Conservation (phyloP, 2,329 filamentous ascomycete species). For the Colletotrichum echinochloae region DNA sequence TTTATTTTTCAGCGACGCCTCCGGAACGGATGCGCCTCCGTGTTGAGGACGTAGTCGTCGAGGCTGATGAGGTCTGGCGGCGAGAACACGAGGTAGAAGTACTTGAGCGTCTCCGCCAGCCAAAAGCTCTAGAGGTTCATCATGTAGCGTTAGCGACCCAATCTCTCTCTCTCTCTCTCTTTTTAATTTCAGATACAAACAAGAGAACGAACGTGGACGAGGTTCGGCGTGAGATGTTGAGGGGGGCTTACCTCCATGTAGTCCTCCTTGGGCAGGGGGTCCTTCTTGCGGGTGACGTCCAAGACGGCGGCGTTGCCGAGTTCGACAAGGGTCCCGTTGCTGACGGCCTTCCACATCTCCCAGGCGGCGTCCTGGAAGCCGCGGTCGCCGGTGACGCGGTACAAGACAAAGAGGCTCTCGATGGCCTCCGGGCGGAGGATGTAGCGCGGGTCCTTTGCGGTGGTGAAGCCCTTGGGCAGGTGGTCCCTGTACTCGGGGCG, state of each 20-base stretch:
- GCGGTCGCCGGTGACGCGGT: constrained; percentile 62
- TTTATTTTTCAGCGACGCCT: constrained; percentile 13
- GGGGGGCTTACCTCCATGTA: constrained; percentile 48
- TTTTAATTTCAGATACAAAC: constrained; percentile 22
- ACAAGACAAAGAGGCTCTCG: constrained; percentile 66
- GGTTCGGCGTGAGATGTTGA: neutral
- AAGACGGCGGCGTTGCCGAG: constrained; percentile 61
- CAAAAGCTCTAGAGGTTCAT: constrained; percentile 72
- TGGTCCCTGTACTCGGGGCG: constrained; percentile 45
- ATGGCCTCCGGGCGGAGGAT: constrained; percentile 64
- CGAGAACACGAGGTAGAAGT: constrained; percentile 79
- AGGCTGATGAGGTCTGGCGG: constrained; percentile 72
- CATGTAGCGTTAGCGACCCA: neutral
- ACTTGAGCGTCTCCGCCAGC: constrained; percentile 80
- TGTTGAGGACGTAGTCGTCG: constrained; percentile 75
- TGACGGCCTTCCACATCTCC: constrained; percentile 64
- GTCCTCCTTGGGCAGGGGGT: constrained; percentile 57
- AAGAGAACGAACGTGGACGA: neutral
- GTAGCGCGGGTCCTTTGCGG: constrained; percentile 63
- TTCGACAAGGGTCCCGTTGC: constrained; percentile 58
- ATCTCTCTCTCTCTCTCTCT: too few relatives aligned
- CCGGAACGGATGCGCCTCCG: constrained; percentile 62
- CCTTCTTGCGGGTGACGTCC: constrained; percentile 62
- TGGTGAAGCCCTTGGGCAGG: constrained; percentile 70
- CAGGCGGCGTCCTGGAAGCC: constrained; percentile 64